Evolutionary conservation across 1,139 yeast genomes (phyloP).

Genomic region (Geotrichum australiense): DNA sequence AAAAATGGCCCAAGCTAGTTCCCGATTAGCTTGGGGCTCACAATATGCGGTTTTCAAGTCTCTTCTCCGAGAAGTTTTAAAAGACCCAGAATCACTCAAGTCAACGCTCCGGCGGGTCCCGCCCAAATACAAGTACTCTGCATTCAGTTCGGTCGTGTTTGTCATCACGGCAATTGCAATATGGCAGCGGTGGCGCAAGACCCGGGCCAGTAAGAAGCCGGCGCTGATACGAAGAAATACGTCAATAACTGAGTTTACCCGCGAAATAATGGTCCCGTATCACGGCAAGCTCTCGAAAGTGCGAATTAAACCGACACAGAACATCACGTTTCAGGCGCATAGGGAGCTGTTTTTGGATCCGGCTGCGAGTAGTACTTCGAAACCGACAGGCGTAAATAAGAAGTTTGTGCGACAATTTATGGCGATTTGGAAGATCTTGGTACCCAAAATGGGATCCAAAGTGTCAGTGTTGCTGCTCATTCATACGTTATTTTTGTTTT

Average conservation of each 20-base stretch:
- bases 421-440: slow-evolving; percentile 74
- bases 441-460: slow-evolving; percentile 65
- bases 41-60: background rate
- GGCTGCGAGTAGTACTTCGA: slow-evolving; percentile 35
- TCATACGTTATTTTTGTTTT: slow-evolving; percentile 67
- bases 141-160: slow-evolving; percentile 5
- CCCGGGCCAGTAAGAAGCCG: too few relatives aligned
- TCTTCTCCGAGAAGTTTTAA: slow-evolving; percentile 9
- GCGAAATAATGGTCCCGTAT: slow-evolving; percentile 44
- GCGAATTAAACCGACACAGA: slow-evolving; percentile 51
- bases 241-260: too few relatives aligned
- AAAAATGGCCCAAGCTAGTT: too few relatives aligned
- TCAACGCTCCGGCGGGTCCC: slow-evolving; percentile 6
- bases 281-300: slow-evolving; percentile 43
- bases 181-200: too few relatives aligned
- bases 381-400: slow-evolving; percentile 41
- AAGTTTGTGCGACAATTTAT: slow-evolving; percentile 64
- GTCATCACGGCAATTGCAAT: background rate
- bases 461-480: slow-evolving; percentile 60
- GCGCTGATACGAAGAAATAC: too few relatives aligned
- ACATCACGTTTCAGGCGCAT: slow-evolving; percentile 62
- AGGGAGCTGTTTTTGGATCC: slow-evolving; percentile 54
- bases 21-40: too few relatives aligned
- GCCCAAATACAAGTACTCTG: slow-evolving; percentile 7
- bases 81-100: slow-evolving; percentile 14